A percentile compares a stretch with the other conserved stretches of the same genome.
These are phyloP conservation scores for Nicotiana rustica DNA, from an alignment of 305 asterid genomes.

Conservation along the genomic window DNA sequence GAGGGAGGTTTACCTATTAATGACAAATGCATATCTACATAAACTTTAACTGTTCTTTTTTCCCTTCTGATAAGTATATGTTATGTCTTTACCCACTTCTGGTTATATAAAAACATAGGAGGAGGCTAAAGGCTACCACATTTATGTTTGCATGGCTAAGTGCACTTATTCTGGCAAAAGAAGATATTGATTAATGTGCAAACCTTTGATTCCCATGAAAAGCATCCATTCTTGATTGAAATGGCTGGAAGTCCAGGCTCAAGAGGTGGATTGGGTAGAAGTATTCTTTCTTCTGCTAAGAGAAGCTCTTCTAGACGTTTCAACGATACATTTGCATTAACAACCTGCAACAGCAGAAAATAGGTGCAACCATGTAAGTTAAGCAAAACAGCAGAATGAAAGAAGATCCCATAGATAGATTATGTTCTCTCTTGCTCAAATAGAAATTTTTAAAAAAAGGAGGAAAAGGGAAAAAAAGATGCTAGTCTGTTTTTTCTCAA, in stretches of 20 bases:
- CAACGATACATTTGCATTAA: slow-evolving; percentile 89
- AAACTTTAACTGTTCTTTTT: not conserved
- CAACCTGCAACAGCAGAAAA: slow-evolving; percentile 65
- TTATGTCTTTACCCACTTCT: slow-evolving; percentile 7
- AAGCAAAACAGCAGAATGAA: slow-evolving; percentile 8
- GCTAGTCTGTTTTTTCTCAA: not conserved
- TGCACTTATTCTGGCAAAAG: slow-evolving; percentile 11
- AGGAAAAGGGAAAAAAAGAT: not conserved
- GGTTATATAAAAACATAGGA: not conserved
- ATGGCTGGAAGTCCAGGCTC: slow-evolving; percentile 84
- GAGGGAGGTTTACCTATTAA: slow-evolving; percentile 26
- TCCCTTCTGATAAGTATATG: not conserved
- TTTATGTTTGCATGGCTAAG: not conserved
- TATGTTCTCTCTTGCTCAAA: not conserved
- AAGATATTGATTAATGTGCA: not conserved
- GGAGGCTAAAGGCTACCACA: slow-evolving; percentile 2
- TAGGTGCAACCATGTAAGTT: not conserved
- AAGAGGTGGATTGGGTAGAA: slow-evolving; percentile 90
- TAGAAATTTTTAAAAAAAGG: not conserved
- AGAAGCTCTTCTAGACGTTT: slow-evolving; percentile 91
- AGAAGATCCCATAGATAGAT: not conserved
- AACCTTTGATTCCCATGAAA: slow-evolving; percentile 96
- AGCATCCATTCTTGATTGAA: slow-evolving; percentile 77
- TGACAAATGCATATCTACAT: slow-evolving; percentile 2
- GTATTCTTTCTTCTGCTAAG: slow-evolving; percentile 84